Base-by-base conservation (phyloP, 164 flowering plant species). In the Platanus orientalis region DNA sequence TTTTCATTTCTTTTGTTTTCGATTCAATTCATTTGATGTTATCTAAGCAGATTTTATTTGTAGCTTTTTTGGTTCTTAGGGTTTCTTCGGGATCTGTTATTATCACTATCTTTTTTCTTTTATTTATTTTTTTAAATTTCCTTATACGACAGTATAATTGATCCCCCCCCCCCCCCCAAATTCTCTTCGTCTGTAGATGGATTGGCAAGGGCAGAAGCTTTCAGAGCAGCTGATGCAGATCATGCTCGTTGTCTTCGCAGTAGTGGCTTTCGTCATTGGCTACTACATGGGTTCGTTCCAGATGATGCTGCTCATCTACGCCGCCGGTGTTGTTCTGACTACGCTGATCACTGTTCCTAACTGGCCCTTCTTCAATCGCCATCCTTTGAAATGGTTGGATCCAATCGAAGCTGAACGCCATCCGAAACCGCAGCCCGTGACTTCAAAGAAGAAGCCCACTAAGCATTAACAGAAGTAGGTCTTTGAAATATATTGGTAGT, bases 191-290 rank as follows among this genome's bases (percentile, higher is more conserved):
- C 12, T 64, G 12, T 49, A 78, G 78, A 92, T 92, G 98, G 98
- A 93, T 79, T 93, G 98, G 98, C 90, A 89, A 81, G 98, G 98
- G 57, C 98, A 93, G 69, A 93, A 86, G 75, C 72, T 84, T 19
- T 83, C 94, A 30, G 98, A 93, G 82, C 87, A 85, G 66, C 62
- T 89, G 79, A 88, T 93, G 97, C 98, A 90, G 79, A 74, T 87
- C 51, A 36, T 93, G 83, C 82, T 93, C 54, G 69, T 84, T 50
- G 77, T 58, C 1, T 85, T 78, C 34, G 97, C 94, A 0, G 79
- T 74, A 29, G 80, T 66, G 34, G 89, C 92, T 2, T 85, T 89
- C 44, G 63, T 67, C 11, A 47, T 72, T 7, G 96, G 96, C 6
- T 90, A 89, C 40, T 19, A 57, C 1, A 25, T 79, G 62, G 85